phyloP scores from a whole-genome alignment of 192 early-diverging fungal species.

The Podila epicladia region DNA sequence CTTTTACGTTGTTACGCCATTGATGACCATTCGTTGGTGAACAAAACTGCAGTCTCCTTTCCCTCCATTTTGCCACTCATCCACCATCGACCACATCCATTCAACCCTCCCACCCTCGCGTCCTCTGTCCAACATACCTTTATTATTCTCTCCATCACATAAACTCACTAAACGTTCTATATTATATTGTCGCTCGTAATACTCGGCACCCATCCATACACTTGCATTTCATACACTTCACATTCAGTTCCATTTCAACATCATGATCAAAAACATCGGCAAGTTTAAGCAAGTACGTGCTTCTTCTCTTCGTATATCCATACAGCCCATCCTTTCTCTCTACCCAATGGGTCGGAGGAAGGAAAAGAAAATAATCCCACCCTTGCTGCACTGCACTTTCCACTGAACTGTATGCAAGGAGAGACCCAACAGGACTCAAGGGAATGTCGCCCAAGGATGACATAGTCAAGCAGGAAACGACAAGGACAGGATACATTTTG shows the following conservation, averaged over 20 bases:
- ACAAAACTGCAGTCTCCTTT: background rate
- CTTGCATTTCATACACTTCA: background rate
- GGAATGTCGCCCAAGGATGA: too few relatives aligned
- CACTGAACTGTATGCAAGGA: background rate
- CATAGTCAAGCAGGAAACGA: too few relatives aligned
- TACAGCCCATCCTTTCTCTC: background rate
- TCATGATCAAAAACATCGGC: constrained; percentile 51
- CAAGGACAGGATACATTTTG: background rate
- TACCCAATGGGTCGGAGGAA: too few relatives aligned
- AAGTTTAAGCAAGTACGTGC: constrained; percentile 48
- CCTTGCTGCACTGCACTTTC: too few relatives aligned
- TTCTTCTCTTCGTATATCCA: background rate
- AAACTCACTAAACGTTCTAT: background rate
- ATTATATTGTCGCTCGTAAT: background rate
- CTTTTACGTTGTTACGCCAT: background rate
- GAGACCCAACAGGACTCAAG: background rate
- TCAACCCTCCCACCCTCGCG: too few relatives aligned
- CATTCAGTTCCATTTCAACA: background rate
- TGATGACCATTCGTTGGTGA: too few relatives aligned
- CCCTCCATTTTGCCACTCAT: background rate
- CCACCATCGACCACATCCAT: too few relatives aligned
- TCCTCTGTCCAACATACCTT: background rate
- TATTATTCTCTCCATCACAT: background rate
- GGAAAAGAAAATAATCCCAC: too few relatives aligned
- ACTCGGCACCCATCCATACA: background rate